Conservation (phyloP, 176 grass and related monocot species). For the Lolium rigidum region DNA sequence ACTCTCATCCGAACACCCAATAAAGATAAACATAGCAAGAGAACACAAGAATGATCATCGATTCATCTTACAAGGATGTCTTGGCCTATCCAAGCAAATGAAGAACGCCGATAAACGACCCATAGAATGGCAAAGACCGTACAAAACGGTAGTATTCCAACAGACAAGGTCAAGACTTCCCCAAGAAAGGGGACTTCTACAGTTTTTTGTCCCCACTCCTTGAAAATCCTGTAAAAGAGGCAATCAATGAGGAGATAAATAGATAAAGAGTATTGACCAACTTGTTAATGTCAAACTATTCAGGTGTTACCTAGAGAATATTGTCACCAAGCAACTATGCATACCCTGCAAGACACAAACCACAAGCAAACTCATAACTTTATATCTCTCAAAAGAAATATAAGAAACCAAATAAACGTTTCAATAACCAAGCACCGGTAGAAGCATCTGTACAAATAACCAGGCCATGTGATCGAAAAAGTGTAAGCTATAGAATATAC, state of each 20-base stretch:
- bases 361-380: conserved; percentile 4
- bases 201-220: conserved; percentile 77
- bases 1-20: background rate
- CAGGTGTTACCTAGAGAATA: conserved; percentile 70
- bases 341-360: conserved; percentile 72
- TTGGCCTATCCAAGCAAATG: conserved; percentile 98
- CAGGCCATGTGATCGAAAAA: background rate
- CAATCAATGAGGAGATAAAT: conserved; percentile 16
- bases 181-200: conserved; percentile 68
- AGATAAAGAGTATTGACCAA: conserved; percentile 31
- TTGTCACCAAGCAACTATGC: conserved; percentile 83
- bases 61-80: conserved; percentile 78
- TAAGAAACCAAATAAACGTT: background rate
- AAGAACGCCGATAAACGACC: conserved; percentile 78
- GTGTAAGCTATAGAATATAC: conserved; percentile 16
- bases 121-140: conserved; percentile 80
- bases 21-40: background rate
- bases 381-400: conserved; percentile 27
- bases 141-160: conserved; percentile 71
- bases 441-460: conserved; percentile 21
- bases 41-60: background rate
- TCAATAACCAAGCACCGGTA: conserved; percentile 14
- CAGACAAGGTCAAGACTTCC: conserved; percentile 67
- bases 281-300: conserved; percentile 26
- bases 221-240: conserved; percentile 65